These are phyloP conservation scores for Heliamphora exappendiculata DNA, from an alignment of 148 eudicot species.

Conservation along the genomic window DNA sequence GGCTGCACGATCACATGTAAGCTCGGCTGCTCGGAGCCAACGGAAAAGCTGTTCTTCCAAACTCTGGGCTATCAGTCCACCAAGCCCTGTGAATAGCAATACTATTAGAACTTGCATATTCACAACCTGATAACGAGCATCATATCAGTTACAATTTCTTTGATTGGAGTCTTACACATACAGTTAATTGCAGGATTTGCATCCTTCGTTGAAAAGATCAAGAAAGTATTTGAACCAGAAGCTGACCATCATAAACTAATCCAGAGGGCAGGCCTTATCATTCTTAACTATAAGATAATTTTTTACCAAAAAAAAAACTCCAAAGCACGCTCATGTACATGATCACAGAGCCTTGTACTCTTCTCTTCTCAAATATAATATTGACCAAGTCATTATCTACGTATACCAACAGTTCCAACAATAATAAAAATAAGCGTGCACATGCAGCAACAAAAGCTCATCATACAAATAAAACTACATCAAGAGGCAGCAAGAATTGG, in stretches of 20 bases:
- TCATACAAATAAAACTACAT: too few species aligned
- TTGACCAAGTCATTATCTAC: too few species aligned
- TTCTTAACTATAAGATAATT: background rate
- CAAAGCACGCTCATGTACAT: background rate
- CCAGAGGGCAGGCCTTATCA: background rate
- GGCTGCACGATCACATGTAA: constrained; percentile 97
- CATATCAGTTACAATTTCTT: background rate
- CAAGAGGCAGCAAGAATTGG: too few species aligned
- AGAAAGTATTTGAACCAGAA: background rate
- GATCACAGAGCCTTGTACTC: background rate
- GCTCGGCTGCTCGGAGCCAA: constrained; percentile 97
- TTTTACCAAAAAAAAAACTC: background rate
- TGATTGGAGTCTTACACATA: background rate
- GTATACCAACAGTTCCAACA: too few species aligned
- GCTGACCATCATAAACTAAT: background rate
- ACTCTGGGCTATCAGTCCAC: constrained; percentile 76
- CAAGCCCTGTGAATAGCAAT: constrained; percentile 48
- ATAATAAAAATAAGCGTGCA: too few species aligned
- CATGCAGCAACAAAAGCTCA: too few species aligned
- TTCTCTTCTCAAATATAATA: too few species aligned
- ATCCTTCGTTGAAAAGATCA: background rate
- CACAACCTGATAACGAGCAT: background rate
- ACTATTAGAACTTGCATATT: background rate
- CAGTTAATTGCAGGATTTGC: background rate
- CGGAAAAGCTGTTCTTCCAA: constrained; percentile 86